A percentile compares a stretch with the other conserved stretches of the same genome.
phyloP scores from a whole-genome alignment of 495 filamentous ascomycete species.

The Xylona heveae region DNA sequence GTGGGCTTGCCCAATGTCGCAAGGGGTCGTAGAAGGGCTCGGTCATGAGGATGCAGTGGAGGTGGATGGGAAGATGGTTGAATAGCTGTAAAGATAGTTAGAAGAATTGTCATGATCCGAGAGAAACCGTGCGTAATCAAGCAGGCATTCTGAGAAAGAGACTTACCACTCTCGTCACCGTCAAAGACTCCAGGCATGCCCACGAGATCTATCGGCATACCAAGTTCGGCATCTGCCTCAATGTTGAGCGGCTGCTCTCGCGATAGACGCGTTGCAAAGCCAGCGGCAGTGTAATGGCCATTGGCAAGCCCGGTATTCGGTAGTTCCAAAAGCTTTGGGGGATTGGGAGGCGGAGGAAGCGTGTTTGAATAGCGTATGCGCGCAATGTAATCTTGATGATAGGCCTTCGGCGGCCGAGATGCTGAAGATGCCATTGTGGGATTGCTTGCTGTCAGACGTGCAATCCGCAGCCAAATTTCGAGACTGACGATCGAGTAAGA shows the following conservation, averaged over 20 bases:
- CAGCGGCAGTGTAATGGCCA: constrained; percentile 66
- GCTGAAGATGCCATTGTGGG: constrained; percentile 21
- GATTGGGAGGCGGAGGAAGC: constrained; percentile 77
- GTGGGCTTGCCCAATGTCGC: constrained; percentile 61
- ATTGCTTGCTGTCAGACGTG: too few relatives aligned
- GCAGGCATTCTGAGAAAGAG: neutral
- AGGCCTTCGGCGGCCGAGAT: constrained; percentile 33
- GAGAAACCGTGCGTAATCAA: neutral
- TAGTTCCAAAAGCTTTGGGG: constrained; percentile 90
- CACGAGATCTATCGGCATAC: constrained; percentile 89
- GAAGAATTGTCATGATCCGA: neutral
- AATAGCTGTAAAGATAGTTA: constrained; percentile 34
- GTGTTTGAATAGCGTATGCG: constrained; percentile 87
- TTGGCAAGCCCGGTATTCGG: constrained; percentile 70
- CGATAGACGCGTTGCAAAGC: constrained; percentile 69
- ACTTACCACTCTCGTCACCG: constrained; percentile 85
- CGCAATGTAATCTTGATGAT: constrained; percentile 91
- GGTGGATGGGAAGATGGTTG: constrained; percentile 48
- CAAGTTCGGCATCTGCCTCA: constrained; percentile 90
- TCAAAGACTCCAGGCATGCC: constrained; percentile 88
- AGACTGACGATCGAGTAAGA: too few relatives aligned
- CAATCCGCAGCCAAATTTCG: too few relatives aligned
- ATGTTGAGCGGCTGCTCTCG: constrained; percentile 87
- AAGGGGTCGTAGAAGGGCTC: constrained; percentile 56
- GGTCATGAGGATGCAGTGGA: constrained; percentile 59